phyloP scores from a whole-genome alignment of 2,329 filamentous ascomycete genomes.

The Ciborinia camelliae region DNA sequence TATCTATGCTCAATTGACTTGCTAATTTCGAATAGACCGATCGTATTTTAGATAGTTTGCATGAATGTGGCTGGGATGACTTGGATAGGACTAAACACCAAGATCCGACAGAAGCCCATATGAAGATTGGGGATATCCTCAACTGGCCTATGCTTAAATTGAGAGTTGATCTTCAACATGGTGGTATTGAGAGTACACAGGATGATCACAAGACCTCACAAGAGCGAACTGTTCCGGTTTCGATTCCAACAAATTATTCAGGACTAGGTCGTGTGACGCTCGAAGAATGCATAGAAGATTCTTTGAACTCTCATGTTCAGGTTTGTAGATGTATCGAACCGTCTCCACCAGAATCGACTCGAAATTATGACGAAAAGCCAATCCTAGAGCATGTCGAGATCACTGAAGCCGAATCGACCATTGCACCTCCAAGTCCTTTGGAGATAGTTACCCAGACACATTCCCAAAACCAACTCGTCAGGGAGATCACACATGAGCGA shows the following conservation, averaged over 20 bases:
- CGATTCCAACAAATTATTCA: conserved; percentile 69
- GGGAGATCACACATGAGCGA: conserved; percentile 12
- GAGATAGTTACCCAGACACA: background rate
- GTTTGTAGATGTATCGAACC: conserved; percentile 73
- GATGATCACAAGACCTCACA: conserved; percentile 96
- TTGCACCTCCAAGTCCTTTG: conserved; percentile 24
- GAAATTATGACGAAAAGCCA: conserved; percentile 24
- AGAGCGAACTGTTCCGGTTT: conserved; percentile 84
- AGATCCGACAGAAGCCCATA: conserved; percentile 93
- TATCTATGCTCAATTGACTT: background rate
- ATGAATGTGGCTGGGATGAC: conserved; percentile 84
- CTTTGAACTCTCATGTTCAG: conserved; percentile 85
- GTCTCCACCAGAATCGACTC: conserved; percentile 45
- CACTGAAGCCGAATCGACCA: conserved; percentile 26
- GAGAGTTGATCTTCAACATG: conserved; percentile 93
- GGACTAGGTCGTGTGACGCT: conserved; percentile 58
- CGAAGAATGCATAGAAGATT: conserved; percentile 88
- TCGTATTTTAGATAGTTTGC: conserved; percentile 76
- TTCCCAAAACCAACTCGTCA: background rate
- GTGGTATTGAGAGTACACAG: conserved; percentile 74
- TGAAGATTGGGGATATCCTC: conserved; percentile 86
- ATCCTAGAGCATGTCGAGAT: conserved; percentile 29
- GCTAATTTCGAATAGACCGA: conserved; percentile 56
- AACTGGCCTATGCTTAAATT: conserved; percentile 83
- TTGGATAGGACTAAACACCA: conserved; percentile 77